phyloP scores from a whole-genome alignment of 768 basidiomycete species.

The Butyriboletus loyo region DNA sequence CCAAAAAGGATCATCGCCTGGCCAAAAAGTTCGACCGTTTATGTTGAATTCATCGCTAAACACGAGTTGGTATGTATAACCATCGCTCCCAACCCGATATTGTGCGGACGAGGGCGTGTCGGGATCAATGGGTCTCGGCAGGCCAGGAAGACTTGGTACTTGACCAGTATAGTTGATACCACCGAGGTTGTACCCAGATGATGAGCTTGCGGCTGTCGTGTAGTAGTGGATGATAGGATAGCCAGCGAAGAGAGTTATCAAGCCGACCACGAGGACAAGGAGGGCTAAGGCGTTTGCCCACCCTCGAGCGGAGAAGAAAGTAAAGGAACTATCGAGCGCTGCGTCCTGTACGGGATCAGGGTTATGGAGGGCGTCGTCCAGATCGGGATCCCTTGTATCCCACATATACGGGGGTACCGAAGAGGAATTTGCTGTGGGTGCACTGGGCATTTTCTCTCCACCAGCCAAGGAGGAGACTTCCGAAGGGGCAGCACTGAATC shows the following conservation, averaged over 20 bases:
- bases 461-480: conserved; percentile 40
- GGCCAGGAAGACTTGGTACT: conserved; percentile 67
- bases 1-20: conserved; percentile 81
- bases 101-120: conserved; percentile 63
- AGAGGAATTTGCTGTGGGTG: conserved; percentile 44
- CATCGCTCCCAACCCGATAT: conserved; percentile 68
- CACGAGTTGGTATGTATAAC: conserved; percentile 73
- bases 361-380: conserved; percentile 89
- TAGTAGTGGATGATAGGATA: conserved; percentile 78
- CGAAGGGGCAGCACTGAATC: conserved; percentile 56
- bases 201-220: conserved; percentile 25
- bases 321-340: conserved; percentile 55
- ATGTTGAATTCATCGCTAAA: conserved; percentile 87
- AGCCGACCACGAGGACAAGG: conserved; percentile 58
- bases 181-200: conserved; percentile 78
- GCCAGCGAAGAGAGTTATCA: conserved; percentile 81
- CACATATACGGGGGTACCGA: conserved; percentile 71
- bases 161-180: conserved; percentile 81
- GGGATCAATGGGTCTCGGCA: conserved; percentile 70
- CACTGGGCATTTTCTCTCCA: conserved; percentile 34
- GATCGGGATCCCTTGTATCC: conserved; percentile 79
- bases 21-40: conserved; percentile 72
- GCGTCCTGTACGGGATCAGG: conserved; percentile 75
- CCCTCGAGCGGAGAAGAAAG: conserved; percentile 78
- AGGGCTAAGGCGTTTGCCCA: conserved; percentile 79